Percentiles rank a stretch among this genome's conserved stretches.
Evolutionary conservation across 345 rosid species (phyloP).

Genomic region (Nephelium lappaceum): DNA sequence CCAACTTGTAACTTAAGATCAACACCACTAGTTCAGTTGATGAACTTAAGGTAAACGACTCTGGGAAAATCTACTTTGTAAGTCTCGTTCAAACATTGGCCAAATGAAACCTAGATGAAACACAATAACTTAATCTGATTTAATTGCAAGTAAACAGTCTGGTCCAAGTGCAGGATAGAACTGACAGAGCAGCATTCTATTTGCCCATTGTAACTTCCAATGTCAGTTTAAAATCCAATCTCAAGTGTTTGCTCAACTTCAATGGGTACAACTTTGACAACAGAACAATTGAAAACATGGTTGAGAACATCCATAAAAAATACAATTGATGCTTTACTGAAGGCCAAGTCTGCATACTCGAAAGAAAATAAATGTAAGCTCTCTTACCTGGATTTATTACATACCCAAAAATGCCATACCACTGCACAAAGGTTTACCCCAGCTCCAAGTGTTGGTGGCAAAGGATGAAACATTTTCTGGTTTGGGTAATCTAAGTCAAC

Average conservation of each 20-base stretch:
- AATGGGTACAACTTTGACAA: neutral
- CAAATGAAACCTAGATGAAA: neutral
- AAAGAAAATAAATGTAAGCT: conserved; percentile 8
- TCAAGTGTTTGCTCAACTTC: neutral
- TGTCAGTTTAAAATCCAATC: neutral
- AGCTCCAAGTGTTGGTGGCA: too few relatives aligned
- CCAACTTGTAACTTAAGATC: conserved; percentile 74
- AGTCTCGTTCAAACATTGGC: neutral
- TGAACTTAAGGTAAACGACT: neutral
- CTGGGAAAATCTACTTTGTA: neutral
- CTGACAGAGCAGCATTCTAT: neutral
- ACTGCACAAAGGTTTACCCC: conserved; percentile 85
- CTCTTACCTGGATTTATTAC: conserved; percentile 76
- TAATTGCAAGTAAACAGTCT: neutral
- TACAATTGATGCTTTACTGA: neutral
- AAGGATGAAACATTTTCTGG: conserved; percentile 95
- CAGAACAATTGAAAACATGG: neutral
- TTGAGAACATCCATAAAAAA: neutral
- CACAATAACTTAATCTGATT: neutral
- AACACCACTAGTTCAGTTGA: conserved; percentile 69
- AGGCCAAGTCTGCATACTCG: neutral
- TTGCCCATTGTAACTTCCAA: neutral
- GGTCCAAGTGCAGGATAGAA: neutral
- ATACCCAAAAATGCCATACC: conserved; percentile 69
- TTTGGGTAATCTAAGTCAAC: conserved; percentile 84